These are phyloP conservation scores for Ceratonia siliqua DNA, from an alignment of 306 rosid species.

Conservation along the genomic window DNA sequence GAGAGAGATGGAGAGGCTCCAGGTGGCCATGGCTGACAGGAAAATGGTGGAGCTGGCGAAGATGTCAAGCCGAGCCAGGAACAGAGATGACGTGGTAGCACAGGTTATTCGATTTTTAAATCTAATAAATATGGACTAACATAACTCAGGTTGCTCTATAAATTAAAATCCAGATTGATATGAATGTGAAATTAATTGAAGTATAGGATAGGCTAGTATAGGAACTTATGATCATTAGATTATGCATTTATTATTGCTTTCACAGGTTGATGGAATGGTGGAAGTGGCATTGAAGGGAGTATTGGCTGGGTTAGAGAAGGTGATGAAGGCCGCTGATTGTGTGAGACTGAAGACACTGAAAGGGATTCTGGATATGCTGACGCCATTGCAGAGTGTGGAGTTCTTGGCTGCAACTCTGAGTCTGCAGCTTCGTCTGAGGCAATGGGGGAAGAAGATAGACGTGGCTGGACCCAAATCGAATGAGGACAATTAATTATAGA, in stretches of 20 bases:
- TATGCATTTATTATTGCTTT: too few species aligned
- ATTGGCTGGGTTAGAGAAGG: conserved; percentile 53
- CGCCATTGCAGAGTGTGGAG: conserved; percentile 64
- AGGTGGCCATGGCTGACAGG: conserved; percentile 51
- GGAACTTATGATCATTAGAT: too few species aligned
- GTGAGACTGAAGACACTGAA: conserved; percentile 69
- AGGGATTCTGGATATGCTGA: conserved; percentile 58
- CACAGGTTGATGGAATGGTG: conserved; percentile 38
- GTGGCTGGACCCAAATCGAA: background rate
- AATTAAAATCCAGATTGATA: too few species aligned
- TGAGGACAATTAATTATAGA: background rate
- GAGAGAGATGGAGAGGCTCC: conserved; percentile 18
- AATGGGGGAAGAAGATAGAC: conserved; percentile 41
- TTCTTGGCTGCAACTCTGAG: conserved; percentile 54
- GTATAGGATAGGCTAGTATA: too few species aligned
- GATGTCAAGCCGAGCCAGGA: conserved; percentile 16
- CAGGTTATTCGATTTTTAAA: too few species aligned
- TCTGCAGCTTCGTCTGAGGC: conserved; percentile 50
- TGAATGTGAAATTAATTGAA: too few species aligned
- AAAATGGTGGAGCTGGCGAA: conserved; percentile 49
- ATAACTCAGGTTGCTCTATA: too few species aligned
- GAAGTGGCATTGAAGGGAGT: conserved; percentile 49
- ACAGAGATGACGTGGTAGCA: background rate
- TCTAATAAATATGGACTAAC: too few species aligned
- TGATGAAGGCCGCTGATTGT: conserved; percentile 77